Base-by-base conservation (phyloP, 768 basidiomycete species). In the Suillus hirtellus region DNA sequence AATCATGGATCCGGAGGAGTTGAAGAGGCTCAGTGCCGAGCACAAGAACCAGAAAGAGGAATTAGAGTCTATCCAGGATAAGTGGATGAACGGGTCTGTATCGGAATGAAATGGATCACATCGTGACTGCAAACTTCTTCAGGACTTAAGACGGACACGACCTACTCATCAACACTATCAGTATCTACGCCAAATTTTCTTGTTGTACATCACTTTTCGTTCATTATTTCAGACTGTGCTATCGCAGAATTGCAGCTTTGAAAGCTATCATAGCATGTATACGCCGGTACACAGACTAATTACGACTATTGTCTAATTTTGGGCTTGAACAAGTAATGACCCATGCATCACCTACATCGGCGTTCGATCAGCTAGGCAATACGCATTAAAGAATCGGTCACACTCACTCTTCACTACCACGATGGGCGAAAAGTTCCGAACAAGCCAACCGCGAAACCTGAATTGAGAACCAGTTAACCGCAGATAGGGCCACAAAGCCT, bases 401-500 rank as follows among this genome's bases (percentile, higher is more conserved):
- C 35, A 78, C 89, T 76, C 75, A 90, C 81, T 86, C 82, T 72
- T 89, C 79, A 12, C 89, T 89, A 4, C 71, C 71, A 67, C 88
- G 80, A 72, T 86, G 75, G 14, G 77, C 84, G 71, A 90, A 92
- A 56, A 90, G 77, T 70, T 90, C 89, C 1, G 86, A 85, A 67
- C 87, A 88, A 11, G 88, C 86, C 73, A 90, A 31, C 31, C 86
- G 17, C 88, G 78, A 71, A 89, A 89, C 64, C 86, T 85, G 63
- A 5, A 35, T 14, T 46, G 17, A 60, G 37, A 46, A 52, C 19
- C 55, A 35, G 7, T 42, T 14, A 31, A 52, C n/a, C 27, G 42
- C 17, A 56, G 15, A 44, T 37, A 15, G 37, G 31, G 31, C 31
- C 31, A 6, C 6, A 6, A 31, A 31, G 31, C 31, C 31, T 31